Base-by-base conservation (phyloP, 2,329 filamentous ascomycete genomes). In the Waltergamsia citrina region DNA sequence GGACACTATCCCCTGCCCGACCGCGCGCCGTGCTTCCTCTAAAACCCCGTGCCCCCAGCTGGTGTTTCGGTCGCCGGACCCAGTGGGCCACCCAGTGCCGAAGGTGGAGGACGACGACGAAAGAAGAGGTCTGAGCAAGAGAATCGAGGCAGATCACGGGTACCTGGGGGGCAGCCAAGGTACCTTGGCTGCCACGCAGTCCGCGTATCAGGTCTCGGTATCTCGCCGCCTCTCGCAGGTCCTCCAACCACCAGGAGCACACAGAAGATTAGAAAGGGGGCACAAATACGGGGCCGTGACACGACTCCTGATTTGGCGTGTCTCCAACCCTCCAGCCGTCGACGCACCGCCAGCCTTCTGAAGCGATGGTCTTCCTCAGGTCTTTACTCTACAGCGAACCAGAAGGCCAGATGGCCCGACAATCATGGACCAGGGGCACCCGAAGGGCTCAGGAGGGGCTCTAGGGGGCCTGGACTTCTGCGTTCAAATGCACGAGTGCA, bases 21-120 rank as follows among this genome's bases (percentile, higher is more conserved):
- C n/a, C n/a, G n/a, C n/a, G n/a, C n/a, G n/a, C n/a, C n/a, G n/a
- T n/a, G n/a, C n/a, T n/a, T n/a, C n/a, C n/a, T n/a, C n/a, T n/a
- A n/a, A n/a, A n/a, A n/a, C n/a, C n/a, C 8, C 28, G 14, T 20
- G 12, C 20, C 8, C 6, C 20, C 19, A 22, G 16, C 26, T 24
- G 33, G 20, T 35, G 33, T 29, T 35, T 35, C 26, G 33, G 18
- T 29, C 27, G 33, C 30, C 23, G 33, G 26, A 35, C 26, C 26
- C 24, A 35, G 26, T 27, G 30, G n/a, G n/a, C n/a, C n/a, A n/a
- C n/a, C n/a, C n/a, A n/a, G n/a, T n/a, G n/a, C n/a, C n/a, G n/a
- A n/a, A n/a, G n/a, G n/a, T n/a, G n/a, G n/a, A n/a, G n/a, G n/a
- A n/a, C n/a, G n/a, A n/a, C n/a, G n/a, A n/a, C n/a, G n/a, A n/a